Evolutionary conservation across 1,284 basidiomycete species (phyloP).

Genomic region (Leucoagaricus sp.): DNA sequence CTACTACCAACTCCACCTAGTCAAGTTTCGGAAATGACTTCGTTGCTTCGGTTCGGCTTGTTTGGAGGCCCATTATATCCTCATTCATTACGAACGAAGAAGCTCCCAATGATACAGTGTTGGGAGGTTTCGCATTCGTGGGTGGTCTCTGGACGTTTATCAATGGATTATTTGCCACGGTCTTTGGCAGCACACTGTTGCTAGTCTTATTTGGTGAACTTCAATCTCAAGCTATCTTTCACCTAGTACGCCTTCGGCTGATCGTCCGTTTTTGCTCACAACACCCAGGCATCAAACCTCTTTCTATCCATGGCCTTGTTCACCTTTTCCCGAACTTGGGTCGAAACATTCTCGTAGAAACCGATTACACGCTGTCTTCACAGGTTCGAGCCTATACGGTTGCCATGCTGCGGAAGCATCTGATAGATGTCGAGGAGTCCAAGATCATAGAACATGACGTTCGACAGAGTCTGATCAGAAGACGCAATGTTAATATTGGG

Average conservation of each 20-base stretch:
- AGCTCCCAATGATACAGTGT: conserved; percentile 10
- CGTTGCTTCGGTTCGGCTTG: no score
- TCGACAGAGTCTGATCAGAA: no score
- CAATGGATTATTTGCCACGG: conserved; percentile 13
- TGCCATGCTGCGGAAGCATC: neutral
- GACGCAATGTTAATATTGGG: no score
- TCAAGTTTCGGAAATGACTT: no score
- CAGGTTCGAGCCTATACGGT: neutral
- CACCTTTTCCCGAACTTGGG: neutral
- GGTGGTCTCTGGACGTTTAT: conserved; percentile 20
- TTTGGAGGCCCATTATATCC: no score
- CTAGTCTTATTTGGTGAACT: conserved; percentile 9
- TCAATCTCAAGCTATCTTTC: no score
- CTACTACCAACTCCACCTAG: no score
- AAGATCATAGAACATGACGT: no score
- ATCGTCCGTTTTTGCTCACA: neutral
- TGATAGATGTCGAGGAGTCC: no score
- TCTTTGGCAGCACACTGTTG: conserved; percentile 17
- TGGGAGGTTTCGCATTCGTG: conserved; percentile 15
- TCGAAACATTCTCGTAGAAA: neutral
- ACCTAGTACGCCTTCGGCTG: no score
- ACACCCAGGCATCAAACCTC: neutral
- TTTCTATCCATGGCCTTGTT: neutral
- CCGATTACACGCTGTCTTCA: neutral
- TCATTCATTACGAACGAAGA: no score